Percentiles rank a stretch among this genome's conserved stretches.
phyloP scores from a whole-genome alignment of 495 filamentous ascomycete species.

The Hypoxylon crocopeplum region DNA sequence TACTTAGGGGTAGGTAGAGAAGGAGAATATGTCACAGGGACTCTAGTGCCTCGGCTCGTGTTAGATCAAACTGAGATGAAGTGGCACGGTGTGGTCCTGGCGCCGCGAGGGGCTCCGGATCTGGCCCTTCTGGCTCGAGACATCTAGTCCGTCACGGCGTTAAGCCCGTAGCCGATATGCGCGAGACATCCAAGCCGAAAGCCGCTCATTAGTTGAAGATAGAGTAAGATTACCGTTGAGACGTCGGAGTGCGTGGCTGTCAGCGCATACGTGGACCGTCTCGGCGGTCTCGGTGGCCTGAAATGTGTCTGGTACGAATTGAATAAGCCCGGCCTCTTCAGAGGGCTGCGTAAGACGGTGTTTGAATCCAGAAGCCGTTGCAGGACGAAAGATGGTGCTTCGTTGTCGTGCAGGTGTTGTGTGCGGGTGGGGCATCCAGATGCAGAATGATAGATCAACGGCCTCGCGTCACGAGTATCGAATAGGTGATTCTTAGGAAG shows the following conservation, averaged over 20 bases:
- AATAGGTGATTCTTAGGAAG: constrained; percentile 3
- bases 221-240: constrained; percentile 7
- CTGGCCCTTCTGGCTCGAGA: neutral
- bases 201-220: constrained; percentile 1
- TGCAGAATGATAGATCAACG: constrained; percentile 16
- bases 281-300: constrained; percentile 5
- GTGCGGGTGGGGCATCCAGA: constrained; percentile 19
- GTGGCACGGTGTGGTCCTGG: neutral
- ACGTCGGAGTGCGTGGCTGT: constrained; percentile 6
- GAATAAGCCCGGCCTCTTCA: constrained; percentile 15
- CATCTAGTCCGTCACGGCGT: neutral
- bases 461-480: constrained; percentile 1
- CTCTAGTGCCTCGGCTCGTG: neutral
- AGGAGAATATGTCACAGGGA: too few relatives aligned
- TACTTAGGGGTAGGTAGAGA: too few relatives aligned
- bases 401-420: constrained; percentile 13
- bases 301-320: constrained; percentile 11
- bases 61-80: neutral
- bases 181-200: neutral
- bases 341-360: constrained; percentile 25
- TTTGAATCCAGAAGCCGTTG: constrained; percentile 34
- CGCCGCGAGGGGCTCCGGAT: neutral
- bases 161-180: constrained; percentile 6
- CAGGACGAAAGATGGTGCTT: neutral
- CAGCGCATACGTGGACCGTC: constrained; percentile 28